Evolutionary conservation across 2,329 filamentous ascomycete species (phyloP).

Genomic region (Fusarium scirpi): DNA sequence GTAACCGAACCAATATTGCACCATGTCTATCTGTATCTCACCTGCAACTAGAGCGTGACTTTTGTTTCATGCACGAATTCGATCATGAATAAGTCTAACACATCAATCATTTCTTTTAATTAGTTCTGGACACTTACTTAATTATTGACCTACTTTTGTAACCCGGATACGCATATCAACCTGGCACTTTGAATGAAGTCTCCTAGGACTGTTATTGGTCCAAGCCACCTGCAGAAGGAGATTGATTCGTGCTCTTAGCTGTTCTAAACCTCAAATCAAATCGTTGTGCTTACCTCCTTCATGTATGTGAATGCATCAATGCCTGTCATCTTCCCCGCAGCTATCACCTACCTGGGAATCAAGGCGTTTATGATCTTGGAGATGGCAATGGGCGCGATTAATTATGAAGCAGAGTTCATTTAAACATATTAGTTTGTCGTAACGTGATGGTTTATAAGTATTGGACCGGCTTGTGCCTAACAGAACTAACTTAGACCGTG

Average conservation of each 20-base stretch:
- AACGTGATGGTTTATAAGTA: background rate
- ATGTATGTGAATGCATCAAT: constrained; percentile 5
- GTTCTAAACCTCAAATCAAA: constrained; percentile 23
- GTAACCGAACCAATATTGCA: background rate
- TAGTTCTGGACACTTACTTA: background rate
- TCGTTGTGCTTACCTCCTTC: constrained; percentile 19
- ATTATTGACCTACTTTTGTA: background rate
- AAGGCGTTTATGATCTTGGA: constrained; percentile 1
- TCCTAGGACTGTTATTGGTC: constrained; percentile 15
- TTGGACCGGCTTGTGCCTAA: background rate
- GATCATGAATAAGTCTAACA: background rate
- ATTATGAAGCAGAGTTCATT: background rate
- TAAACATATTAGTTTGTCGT: background rate
- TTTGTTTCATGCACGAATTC: background rate
- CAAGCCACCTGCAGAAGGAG: constrained; percentile 24
- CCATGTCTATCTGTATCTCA: background rate
- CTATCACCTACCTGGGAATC: constrained; percentile 6
- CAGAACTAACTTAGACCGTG: background rate
- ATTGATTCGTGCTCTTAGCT: constrained; percentile 26
- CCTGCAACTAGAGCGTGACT: background rate
- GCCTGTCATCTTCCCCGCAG: constrained; percentile 35
- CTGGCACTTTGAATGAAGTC: background rate
- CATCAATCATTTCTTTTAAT: background rate
- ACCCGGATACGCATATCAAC: background rate
- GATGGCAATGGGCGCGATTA: background rate